Base-by-base conservation (phyloP, 2,329 filamentous ascomycete genomes). In the Drechslerella dactyloides region DNA sequence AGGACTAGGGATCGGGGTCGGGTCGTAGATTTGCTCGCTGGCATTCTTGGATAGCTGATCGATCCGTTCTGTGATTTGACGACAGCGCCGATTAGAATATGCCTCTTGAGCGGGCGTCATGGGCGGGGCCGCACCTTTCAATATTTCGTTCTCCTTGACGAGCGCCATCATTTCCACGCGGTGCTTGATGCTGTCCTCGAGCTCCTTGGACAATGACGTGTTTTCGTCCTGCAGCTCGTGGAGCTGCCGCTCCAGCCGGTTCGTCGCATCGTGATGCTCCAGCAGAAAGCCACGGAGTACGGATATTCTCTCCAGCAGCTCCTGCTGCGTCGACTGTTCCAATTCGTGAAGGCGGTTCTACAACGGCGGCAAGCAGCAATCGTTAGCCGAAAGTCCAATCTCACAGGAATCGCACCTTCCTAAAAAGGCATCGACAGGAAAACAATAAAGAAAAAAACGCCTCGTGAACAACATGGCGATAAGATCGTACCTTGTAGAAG, bases 201-300 rank as follows among this genome's bases (percentile, higher is more conserved):
- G 21, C 35, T 72, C 68, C 13, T 60, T 50, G 27, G 68, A 72
- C 0, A 72, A 40, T 33, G 68, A 60, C 13, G 56, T 40, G 21
- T 72, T 72, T 60, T 72, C 68, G 2, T 56, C 68, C 55, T 72
- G 68, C 33, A 72, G 68, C 52, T 72, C 68, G 57, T 72, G 68
- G n/a, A 72, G 52, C 44, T 72, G 68, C 7, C 55, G 54, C 30
- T 72, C 68, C n/a, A 72, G 60, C 21, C 68, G 35, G 27, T 72
- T 65, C n/a, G 68, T 72, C 35, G 68, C 68, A 55, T 72, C 68
- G 48, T 65, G 68, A 11, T 72, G 68, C 56, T 72, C 68, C n/a
- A 72, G 52, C 6, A 72, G 42, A n/a, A 72, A 72, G 3, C 68
- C 68, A 19, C 68, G 60, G 17, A 72, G 68, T 23, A 72, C 60